Conservation (phyloP, 305 asterid species). For the Salvia sclarea region DNA sequence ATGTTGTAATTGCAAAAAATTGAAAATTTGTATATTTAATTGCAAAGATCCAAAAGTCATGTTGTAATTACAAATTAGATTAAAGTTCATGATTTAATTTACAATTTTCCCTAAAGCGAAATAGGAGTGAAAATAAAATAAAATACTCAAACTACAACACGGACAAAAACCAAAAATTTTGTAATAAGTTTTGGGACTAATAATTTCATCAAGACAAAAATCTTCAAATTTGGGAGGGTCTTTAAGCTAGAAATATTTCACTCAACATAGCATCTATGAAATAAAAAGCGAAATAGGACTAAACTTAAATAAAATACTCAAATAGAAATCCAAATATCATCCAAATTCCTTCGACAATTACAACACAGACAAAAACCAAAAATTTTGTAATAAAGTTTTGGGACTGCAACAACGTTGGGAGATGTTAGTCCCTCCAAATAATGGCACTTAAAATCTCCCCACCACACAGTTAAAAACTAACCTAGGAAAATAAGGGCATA, state of each 20-base stretch:
- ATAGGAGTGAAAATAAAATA: too few species aligned
- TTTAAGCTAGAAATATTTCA: background rate
- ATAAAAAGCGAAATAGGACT: background rate
- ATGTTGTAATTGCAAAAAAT: too few species aligned
- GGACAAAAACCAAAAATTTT: too few species aligned
- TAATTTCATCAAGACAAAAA: background rate
- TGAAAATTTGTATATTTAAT: too few species aligned
- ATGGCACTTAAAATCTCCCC: constrained; percentile 44
- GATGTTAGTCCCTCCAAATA: constrained; percentile 38
- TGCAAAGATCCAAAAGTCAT: too few species aligned
- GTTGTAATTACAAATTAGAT: too few species aligned
- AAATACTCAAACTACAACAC: too few species aligned
- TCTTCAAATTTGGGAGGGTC: too few species aligned
- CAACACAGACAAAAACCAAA: constrained; percentile 48
- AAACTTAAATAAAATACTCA: constrained; percentile 7
- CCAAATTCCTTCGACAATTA: constrained; percentile 40
- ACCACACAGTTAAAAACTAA: constrained; percentile 40
- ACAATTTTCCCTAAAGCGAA: too few species aligned
- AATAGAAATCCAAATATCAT: constrained; percentile 31
- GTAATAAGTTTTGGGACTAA: too few species aligned
- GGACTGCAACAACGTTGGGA: constrained; percentile 40
- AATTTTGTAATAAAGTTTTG: constrained; percentile 36
- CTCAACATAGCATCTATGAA: too few species aligned
- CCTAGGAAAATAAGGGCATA: constrained; percentile 43
- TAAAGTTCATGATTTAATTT: too few species aligned